Percentiles rank a stretch among this genome's conserved stretches.
Conservation (phyloP, 2,329 filamentous ascomycete genomes). For the Graphium sp. region DNA sequence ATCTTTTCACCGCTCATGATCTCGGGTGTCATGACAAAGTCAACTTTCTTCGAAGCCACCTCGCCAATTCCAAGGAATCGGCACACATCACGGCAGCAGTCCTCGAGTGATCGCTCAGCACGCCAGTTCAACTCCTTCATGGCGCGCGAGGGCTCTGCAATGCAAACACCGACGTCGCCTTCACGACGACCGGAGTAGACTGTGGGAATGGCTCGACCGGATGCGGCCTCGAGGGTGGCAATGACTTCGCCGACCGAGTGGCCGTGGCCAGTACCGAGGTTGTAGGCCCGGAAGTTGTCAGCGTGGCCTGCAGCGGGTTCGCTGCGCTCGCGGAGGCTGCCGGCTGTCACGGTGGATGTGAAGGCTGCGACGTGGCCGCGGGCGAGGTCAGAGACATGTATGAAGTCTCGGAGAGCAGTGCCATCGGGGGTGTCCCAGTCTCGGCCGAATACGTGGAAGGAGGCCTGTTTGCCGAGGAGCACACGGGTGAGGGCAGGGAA, state of each 20-base stretch:
- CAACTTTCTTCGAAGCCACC: no score
- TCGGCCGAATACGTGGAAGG: slow-evolving; percentile 43
- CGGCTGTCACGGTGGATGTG: no score
- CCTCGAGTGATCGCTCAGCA: no score
- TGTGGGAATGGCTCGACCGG: slow-evolving; percentile 17
- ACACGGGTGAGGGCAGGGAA: slow-evolving; percentile 48
- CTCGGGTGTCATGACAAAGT: no score
- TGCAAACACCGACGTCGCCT: slow-evolving; percentile 25
- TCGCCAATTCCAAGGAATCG: no score
- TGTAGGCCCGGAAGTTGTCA: slow-evolving; percentile 21
- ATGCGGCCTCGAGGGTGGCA: slow-evolving; percentile 18
- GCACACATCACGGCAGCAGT: no score
- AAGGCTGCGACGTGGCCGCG: slow-evolving; percentile 48
- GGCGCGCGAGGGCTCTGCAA: slow-evolving; percentile 22
- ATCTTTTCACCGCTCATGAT: no score
- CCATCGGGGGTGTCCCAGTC: slow-evolving; percentile 51
- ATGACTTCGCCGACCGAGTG: slow-evolving; percentile 26
- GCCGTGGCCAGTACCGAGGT: slow-evolving; percentile 25
- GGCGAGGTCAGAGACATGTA: slow-evolving; percentile 49
- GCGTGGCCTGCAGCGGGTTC: slow-evolving; percentile 22
- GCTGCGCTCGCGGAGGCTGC: no score
- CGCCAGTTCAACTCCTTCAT: slow-evolving; percentile 22
- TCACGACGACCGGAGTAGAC: slow-evolving; percentile 16
- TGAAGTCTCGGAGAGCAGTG: slow-evolving; percentile 50
- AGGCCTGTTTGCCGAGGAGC: slow-evolving; percentile 31